phyloP scores from a whole-genome alignment of 441 rosid genomes.

The Pelargonium australe region DNA sequence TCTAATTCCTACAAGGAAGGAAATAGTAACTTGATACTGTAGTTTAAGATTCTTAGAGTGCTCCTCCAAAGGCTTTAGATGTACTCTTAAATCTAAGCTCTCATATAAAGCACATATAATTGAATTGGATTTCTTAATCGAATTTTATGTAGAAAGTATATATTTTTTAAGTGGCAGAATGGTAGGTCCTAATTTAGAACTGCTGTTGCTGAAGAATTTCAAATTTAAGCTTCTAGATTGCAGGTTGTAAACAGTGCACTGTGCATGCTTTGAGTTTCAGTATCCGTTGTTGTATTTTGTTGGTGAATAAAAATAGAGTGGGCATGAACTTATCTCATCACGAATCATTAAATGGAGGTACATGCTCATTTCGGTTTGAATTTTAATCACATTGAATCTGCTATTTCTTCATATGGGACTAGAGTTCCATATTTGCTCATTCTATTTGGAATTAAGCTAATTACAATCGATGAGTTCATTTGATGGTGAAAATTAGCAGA shows the following conservation, averaged over 20 bases:
- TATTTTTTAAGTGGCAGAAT: too few species aligned
- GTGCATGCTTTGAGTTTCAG: not conserved
- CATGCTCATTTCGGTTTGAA: not conserved
- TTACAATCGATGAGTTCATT: not conserved
- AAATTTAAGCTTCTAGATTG: constrained; percentile 1
- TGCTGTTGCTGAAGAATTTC: not conserved
- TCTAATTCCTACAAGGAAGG: too few species aligned
- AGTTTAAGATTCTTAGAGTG: too few species aligned
- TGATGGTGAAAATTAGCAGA: not conserved
- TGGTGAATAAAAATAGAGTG: not conserved
- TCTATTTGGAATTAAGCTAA: not conserved
- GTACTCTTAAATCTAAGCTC: too few species aligned
- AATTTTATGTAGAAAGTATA: too few species aligned
- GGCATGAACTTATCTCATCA: not conserved
- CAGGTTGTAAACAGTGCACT: not conserved
- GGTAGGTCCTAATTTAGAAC: too few species aligned
- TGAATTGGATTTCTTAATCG: too few species aligned
- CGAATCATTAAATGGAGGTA: not conserved
- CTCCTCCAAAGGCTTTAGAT: too few species aligned
- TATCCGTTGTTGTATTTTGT: not conserved
- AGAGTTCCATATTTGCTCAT: not conserved
- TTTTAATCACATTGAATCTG: not conserved
- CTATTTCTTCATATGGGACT: not conserved
- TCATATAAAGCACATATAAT: too few species aligned
- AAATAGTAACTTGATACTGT: too few species aligned